phyloP scores from a whole-genome alignment of 2,329 filamentous ascomycete species.

The Cladophialophora carrionii region DNA sequence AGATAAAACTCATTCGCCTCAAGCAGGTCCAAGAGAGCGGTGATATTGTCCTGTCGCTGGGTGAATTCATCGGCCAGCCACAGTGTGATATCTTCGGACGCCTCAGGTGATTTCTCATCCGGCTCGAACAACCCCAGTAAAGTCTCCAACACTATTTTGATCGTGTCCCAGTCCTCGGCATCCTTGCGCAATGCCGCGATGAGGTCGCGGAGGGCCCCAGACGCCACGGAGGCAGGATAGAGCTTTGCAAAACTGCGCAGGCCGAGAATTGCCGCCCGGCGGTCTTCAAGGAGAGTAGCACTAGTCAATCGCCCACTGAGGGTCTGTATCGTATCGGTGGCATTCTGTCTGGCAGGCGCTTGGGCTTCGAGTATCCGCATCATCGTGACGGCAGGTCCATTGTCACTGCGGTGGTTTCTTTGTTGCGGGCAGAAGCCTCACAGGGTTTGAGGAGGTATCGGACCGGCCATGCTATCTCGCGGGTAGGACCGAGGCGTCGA shows the following conservation, averaged over 20 bases:
- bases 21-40: slow-evolving; percentile 82
- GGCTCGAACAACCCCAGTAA: slow-evolving; percentile 87
- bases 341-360: slow-evolving; percentile 93
- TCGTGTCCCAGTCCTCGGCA: slow-evolving; percentile 91
- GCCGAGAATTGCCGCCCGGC: slow-evolving; percentile 87
- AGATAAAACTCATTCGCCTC: slow-evolving; percentile 88
- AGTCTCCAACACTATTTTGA: slow-evolving; percentile 93
- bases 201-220: slow-evolving; percentile 83
- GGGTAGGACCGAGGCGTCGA: not conserved
- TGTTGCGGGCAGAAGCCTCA: not conserved
- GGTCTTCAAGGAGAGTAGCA: slow-evolving; percentile 90
- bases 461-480: not conserved
- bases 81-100: slow-evolving; percentile 87
- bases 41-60: slow-evolving; percentile 95
- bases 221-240: slow-evolving; percentile 93
- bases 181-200: slow-evolving; percentile 86
- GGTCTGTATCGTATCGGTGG: slow-evolving; percentile 89
- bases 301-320: slow-evolving; percentile 85
- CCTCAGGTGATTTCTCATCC: slow-evolving; percentile 62
- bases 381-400: slow-evolving; percentile 45
- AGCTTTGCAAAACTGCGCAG: slow-evolving; percentile 95
- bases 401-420: not conserved
- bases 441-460: not conserved
- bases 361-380: slow-evolving; percentile 66
- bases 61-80: slow-evolving; percentile 99